Evolutionary conservation across 2,329 filamentous ascomycete species (phyloP).

Genomic region (Orbilia blumenaviensis): DNA sequence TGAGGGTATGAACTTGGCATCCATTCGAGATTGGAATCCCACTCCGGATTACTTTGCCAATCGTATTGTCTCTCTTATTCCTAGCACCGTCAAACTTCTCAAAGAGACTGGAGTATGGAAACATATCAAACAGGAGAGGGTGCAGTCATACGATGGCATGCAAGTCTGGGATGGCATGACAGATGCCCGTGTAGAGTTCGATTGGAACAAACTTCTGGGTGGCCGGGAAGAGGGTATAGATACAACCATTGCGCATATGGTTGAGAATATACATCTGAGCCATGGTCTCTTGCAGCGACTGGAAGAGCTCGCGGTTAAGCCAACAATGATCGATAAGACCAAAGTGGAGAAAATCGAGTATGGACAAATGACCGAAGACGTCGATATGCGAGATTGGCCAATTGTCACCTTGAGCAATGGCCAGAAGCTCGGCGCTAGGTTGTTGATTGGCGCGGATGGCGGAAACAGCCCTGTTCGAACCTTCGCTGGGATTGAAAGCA

Average conservation of each 20-base stretch:
- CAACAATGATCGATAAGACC: conserved; percentile 78
- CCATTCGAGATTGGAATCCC: conserved; percentile 73
- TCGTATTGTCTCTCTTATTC: conserved; percentile 93
- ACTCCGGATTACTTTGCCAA: conserved; percentile 81
- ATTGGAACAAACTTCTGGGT: conserved; percentile 69
- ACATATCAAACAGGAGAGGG: conserved; percentile 75
- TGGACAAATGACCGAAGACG: conserved; percentile 73
- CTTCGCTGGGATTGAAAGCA: conserved; percentile 84
- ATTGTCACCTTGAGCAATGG: conserved; percentile 77
- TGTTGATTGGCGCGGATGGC: conserved; percentile 92
- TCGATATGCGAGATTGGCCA: conserved; percentile 88
- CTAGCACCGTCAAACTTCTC: conserved; percentile 79
- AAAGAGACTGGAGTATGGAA: conserved; percentile 81
- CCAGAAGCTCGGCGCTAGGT: conserved; percentile 76
- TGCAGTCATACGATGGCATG: conserved; percentile 94
- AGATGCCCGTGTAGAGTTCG: conserved; percentile 86
- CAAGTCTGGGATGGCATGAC: conserved; percentile 95
- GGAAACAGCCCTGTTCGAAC: conserved; percentile 91
- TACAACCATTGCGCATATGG: conserved; percentile 90
- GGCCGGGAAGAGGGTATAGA: conserved; percentile 61
- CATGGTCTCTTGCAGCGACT: conserved; percentile 77
- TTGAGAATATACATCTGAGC: conserved; percentile 89
- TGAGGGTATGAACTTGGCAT: conserved; percentile 84
- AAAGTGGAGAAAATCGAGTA: conserved; percentile 82
- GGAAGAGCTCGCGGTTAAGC: conserved; percentile 70